phyloP scores from a whole-genome alignment of 305 asterid genomes.

The Solanum hybrid region DNA sequence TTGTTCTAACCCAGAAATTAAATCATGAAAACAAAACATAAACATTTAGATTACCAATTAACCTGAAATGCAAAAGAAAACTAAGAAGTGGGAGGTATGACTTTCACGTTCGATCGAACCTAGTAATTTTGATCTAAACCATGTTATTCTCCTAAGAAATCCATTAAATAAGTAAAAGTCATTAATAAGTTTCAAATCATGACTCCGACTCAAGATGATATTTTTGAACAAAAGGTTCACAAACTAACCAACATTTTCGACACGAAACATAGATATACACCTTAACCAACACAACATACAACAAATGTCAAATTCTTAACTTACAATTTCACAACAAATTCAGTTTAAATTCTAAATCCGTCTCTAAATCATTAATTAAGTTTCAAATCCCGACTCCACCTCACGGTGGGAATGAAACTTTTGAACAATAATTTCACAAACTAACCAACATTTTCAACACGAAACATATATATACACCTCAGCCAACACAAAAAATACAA shows the following conservation, averaged over 20 bases:
- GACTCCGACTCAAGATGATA: background rate
- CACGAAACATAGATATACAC: background rate
- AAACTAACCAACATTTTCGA: background rate
- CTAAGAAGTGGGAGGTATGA: rapidly evolving
- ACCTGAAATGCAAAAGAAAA: background rate
- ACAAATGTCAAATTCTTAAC: background rate
- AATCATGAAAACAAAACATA: background rate
- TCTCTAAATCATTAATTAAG: background rate
- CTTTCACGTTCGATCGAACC: background rate
- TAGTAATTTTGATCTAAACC: background rate
- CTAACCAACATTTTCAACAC: background rate
- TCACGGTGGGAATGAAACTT: background rate
- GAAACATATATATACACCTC: background rate
- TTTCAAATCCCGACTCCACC: background rate
- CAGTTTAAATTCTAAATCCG: background rate
- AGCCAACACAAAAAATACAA: background rate
- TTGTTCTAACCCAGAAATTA: background rate
- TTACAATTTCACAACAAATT: background rate
- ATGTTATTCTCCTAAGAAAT: background rate
- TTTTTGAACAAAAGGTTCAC: background rate
- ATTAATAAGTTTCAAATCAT: rapidly evolving
- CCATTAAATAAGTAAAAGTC: background rate
- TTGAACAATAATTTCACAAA: background rate
- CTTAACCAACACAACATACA: background rate
- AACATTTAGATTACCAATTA: background rate